Conservation (phyloP, 495 filamentous ascomycete genomes). For the Aspergillus baeticus region DNA sequence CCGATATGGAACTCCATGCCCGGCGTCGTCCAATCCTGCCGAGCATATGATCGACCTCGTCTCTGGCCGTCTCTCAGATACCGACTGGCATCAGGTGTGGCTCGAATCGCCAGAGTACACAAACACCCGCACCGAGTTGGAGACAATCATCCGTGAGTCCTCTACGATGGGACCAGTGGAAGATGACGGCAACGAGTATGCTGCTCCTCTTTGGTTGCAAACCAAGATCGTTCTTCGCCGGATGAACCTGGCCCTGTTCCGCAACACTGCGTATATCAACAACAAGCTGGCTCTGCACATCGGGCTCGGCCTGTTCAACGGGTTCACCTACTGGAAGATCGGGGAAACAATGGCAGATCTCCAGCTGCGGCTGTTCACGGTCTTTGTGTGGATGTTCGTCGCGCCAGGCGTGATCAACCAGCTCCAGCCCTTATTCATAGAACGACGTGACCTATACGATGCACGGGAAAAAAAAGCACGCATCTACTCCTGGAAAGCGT, state of each 20-base stretch:
- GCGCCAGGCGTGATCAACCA: conserved; percentile 51
- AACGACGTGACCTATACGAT: conserved; percentile 54
- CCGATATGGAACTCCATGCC: conserved; percentile 52
- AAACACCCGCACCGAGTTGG: too few relatives aligned
- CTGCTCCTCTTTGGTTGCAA: conserved; percentile 54
- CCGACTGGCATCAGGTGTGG: conserved; percentile 70
- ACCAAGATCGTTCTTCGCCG: conserved; percentile 56
- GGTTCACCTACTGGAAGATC: conserved; percentile 47
- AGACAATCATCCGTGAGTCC: conserved; percentile 45
- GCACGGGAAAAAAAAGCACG: conserved; percentile 51
- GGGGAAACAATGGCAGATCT: conserved; percentile 27
- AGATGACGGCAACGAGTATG: conserved; percentile 53
- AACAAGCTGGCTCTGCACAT: conserved; percentile 54
- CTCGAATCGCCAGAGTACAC: conserved; percentile 53
- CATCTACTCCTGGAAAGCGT: conserved; percentile 57
- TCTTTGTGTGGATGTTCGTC: conserved; percentile 55
- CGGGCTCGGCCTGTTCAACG: conserved; percentile 41
- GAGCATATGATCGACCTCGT: conserved; percentile 57
- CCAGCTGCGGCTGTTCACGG: conserved; percentile 41
- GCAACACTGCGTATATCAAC: conserved; percentile 63
- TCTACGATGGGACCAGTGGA: conserved; percentile 54
- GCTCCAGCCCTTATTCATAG: conserved; percentile 54
- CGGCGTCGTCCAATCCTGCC: conserved; percentile 53
- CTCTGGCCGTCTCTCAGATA: conserved; percentile 28
- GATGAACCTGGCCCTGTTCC: conserved; percentile 59